These are phyloP conservation scores for Colletotrichum horii DNA, from an alignment of 2,329 filamentous ascomycete genomes.

Conservation along the genomic window DNA sequence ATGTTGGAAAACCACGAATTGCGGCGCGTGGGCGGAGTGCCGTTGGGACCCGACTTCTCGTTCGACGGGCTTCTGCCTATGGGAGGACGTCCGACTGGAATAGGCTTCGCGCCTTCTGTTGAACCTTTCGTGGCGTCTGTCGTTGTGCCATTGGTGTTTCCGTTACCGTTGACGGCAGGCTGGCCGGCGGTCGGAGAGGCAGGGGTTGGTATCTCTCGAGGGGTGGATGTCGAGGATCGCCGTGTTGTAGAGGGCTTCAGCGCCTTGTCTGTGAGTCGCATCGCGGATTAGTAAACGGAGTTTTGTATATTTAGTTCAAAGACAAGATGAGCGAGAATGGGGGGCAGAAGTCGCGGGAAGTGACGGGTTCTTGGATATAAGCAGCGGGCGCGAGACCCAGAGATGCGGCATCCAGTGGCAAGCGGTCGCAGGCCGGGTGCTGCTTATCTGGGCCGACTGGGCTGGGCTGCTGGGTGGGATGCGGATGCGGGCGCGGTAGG, in stretches of 20 bases:
- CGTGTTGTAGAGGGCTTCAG: constrained; percentile 5
- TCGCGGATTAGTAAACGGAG: constrained; percentile 1
- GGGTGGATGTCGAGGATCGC: constrained; percentile 6
- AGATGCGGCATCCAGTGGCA: constrained; percentile 2
- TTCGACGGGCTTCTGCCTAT: constrained; percentile 35
- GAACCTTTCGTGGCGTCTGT: neutral
- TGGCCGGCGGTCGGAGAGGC: constrained; percentile 7
- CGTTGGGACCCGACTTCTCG: constrained; percentile 31
- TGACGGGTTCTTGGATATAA: constrained; percentile 6
- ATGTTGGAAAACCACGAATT: constrained; percentile 94
- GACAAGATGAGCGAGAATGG: neutral
- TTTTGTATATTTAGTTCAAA: neutral
- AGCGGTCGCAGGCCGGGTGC: neutral
- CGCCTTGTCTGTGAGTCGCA: constrained; percentile 18
- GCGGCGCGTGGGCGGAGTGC: constrained; percentile 56
- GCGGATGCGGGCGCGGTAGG: constrained; percentile 1
- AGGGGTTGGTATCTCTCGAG: constrained; percentile 1
- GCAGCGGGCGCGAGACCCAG: neutral
- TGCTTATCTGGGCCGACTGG: constrained; percentile 19
- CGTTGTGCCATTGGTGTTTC: constrained; percentile 3
- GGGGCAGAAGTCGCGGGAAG: neutral
- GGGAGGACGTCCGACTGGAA: constrained; percentile 32
- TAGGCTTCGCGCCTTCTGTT: constrained; percentile 28
- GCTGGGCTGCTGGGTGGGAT: neutral
- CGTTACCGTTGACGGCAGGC: constrained; percentile 2